Percentiles rank a stretch among this genome's conserved stretches.
These are phyloP conservation scores for Musa balbisiana DNA, from an alignment of 202 grass and related monocot species.

Conservation along the genomic window DNA sequence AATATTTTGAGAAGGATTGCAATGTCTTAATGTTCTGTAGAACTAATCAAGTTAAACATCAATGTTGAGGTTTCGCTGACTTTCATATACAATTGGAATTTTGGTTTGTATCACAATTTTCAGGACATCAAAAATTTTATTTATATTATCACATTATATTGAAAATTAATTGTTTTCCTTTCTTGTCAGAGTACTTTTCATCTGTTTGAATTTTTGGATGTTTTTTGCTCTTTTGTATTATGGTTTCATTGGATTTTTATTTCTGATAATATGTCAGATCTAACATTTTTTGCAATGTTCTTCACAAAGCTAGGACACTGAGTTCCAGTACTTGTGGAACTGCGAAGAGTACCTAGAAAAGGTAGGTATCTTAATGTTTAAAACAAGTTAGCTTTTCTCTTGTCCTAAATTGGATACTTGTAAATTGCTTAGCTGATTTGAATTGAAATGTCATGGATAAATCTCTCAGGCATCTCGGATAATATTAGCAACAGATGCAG, in stretches of 20 bases:
- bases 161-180: background rate
- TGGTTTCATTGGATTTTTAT: background rate
- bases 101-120: background rate
- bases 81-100: background rate
- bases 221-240: background rate
- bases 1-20: too few species aligned
- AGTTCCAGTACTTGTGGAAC: constrained; percentile 86
- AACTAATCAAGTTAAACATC: too few species aligned
- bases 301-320: constrained; percentile 89
- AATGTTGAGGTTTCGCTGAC: too few species aligned
- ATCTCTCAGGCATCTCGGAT: constrained; percentile 69
- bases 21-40: too few species aligned
- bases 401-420: background rate
- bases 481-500: constrained; percentile 88
- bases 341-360: constrained; percentile 79
- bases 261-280: constrained; percentile 3
- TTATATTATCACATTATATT: background rate
- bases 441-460: constrained; percentile 2
- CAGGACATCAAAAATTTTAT: background rate
- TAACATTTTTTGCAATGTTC: constrained; percentile 38
- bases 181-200: background rate
- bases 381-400: background rate
- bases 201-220: background rate
- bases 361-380: constrained; percentile 30
- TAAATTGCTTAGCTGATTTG: constrained; percentile 9